Conservation (phyloP, 345 rosid genomes). For the Salix koriyanagi region DNA sequence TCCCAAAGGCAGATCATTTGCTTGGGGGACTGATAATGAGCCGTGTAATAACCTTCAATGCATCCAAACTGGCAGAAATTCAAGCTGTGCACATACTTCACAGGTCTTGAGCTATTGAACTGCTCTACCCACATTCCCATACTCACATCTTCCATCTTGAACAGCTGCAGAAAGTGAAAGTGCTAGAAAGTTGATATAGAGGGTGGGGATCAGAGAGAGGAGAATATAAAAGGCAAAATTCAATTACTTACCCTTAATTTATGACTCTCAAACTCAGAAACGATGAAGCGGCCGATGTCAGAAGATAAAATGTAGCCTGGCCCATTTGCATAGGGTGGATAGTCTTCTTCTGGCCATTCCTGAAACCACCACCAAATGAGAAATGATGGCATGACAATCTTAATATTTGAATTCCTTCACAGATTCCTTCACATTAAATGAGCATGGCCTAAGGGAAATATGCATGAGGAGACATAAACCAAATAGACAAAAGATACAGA, state of each 20-base stretch:
- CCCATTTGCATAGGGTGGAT: slow-evolving; percentile 95
- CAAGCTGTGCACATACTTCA: slow-evolving; percentile 72
- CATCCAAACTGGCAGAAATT: slow-evolving; percentile 93
- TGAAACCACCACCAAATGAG: slow-evolving; percentile 28
- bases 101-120: slow-evolving; percentile 70
- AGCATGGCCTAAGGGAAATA: not conserved
- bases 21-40: slow-evolving; percentile 94
- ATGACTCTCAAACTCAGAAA: slow-evolving; percentile 70
- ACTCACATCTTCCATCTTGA: slow-evolving; percentile 99
- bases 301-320: slow-evolving; percentile 84
- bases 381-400: slow-evolving; percentile 7
- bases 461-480: not conserved
- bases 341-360: slow-evolving; percentile 99
- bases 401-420: slow-evolving; percentile 2
- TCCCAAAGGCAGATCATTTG: slow-evolving; percentile 96
- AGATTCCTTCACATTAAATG: not conserved
- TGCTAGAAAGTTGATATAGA: not conserved
- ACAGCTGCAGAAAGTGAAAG: slow-evolving; percentile 46
- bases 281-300: slow-evolving; percentile 73
- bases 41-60: slow-evolving; percentile 74
- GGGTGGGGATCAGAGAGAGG: not conserved
- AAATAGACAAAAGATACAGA: too few species aligned
- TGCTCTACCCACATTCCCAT: slow-evolving; percentile 99
- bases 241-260: slow-evolving; percentile 55
- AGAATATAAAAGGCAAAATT: not conserved